Evolutionary conservation across 352 stramenopile genomes (phyloP), one percentile per base, ranked within the genome.

Genomic region (Pythium oligandrum): DNA sequence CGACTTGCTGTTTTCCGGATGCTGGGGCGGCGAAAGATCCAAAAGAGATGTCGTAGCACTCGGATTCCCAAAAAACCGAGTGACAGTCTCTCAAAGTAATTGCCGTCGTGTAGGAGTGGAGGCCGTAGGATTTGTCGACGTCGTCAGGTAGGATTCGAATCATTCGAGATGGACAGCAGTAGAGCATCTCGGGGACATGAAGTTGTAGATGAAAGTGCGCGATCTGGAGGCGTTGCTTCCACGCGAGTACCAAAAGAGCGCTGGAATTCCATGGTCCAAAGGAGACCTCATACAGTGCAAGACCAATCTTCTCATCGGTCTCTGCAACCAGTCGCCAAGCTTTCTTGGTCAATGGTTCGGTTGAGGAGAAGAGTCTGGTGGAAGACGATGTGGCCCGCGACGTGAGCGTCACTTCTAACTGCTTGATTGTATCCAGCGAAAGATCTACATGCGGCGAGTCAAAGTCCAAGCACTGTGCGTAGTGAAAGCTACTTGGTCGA

Each of bases 221-320:
- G n/a, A 88, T 46, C 42, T 88, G 68, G 4, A 65, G 48, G 0
- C 44, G 69, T 45, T 73, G 50, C 2, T 62, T 62, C 73, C 74
- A 88, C 17, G 79, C 77, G 6, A 88, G 59, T n/a, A 59, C 73
- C 10, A 82, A 30, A 17, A 88, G 43, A 2, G 72, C 72, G 47
- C 77, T 86, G 11, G 64, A 44, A 31, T 50, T 17, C 68, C 58
- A 81, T 35, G 63, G 57, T 2, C 61, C 73, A 1, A 88, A 39
- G 10, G 68, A 30, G 4, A 86, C 6, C 39, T 78, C 73, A 48
- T 88, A 88, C 30, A 88, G 49, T 12, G 72, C 68, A 26, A 88
- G 52, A 0, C 70, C 74, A 11, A 86, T 55, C 7, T 70, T 75
- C 37, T 55, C 39, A 34, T 73, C 68, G 3, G 66, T 69, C 50